Evolutionary conservation across 441 rosid genomes (phyloP).

Genomic region (Euphorbia corollata): DNA sequence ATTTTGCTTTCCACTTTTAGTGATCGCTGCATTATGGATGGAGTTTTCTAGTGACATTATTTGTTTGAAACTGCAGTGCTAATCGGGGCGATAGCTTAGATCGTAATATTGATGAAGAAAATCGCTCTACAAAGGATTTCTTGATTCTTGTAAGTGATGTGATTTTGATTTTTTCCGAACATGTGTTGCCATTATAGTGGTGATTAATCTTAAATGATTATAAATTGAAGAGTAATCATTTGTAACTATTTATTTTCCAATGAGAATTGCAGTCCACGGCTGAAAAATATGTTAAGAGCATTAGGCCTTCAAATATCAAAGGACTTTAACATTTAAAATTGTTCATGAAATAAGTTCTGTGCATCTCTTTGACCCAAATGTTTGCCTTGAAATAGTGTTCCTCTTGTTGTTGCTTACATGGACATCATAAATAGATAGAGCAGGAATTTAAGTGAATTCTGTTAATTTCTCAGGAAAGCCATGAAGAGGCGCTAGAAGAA

Average conservation of each 20-base stretch:
- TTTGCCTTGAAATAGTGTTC: neutral
- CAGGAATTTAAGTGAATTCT: constrained; percentile 15
- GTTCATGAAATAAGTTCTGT: neutral
- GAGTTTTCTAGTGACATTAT: constrained; percentile 19
- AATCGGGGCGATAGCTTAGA: constrained; percentile 93
- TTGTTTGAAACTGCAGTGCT: constrained; percentile 50
- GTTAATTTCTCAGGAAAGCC: constrained; percentile 53
- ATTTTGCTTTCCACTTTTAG: constrained; percentile 15
- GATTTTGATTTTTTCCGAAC: constrained; percentile 11
- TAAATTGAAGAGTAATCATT: neutral
- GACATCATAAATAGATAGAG: constrained; percentile 13
- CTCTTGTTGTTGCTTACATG: constrained; percentile 5
- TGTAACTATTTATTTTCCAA: neutral
- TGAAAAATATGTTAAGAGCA: neutral
- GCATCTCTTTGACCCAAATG: neutral
- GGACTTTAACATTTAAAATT: neutral
- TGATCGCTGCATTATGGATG: constrained; percentile 7
- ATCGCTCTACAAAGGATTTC: constrained; percentile 61
- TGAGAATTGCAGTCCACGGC: neutral
- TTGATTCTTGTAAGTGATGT: constrained; percentile 63
- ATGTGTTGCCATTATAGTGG: neutral
- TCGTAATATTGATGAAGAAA: constrained; percentile 68
- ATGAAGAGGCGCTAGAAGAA: constrained; percentile 90
- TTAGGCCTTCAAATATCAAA: neutral
- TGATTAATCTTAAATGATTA: neutral